Evolutionary conservation across 257 asterid genomes (phyloP).

Genomic region (Nicotiana tomentosiformis): DNA sequence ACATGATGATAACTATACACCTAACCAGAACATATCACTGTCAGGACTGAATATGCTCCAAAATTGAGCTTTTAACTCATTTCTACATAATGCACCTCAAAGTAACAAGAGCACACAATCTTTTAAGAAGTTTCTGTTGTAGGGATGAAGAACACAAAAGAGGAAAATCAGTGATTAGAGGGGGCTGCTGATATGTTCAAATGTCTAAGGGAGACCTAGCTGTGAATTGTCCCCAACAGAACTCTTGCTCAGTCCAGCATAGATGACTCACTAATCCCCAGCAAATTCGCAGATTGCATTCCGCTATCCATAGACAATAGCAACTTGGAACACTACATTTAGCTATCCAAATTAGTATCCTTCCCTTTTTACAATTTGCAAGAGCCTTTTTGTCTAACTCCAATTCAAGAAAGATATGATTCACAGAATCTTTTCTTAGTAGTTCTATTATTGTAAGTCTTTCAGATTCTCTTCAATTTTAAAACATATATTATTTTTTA

Average conservation of each 20-base stretch:
- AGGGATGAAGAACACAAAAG: not conserved
- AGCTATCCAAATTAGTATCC: not conserved
- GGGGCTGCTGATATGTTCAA: not conserved
- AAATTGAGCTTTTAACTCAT: not conserved
- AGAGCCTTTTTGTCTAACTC: not conserved
- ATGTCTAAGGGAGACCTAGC: not conserved
- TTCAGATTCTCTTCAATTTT: too few relatives aligned
- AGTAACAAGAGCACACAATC: not conserved
- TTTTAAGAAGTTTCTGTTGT: not conserved
- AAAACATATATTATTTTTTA: too few relatives aligned
- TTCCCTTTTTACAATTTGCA: not conserved
- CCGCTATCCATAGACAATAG: too few relatives aligned
- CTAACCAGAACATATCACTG: not conserved
- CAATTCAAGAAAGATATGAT: not conserved
- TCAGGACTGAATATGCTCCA: not conserved
- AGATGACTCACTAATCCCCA: not conserved
- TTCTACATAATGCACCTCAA: not conserved
- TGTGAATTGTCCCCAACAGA: not conserved
- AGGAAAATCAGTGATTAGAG: not conserved
- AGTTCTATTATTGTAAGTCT: too few relatives aligned
- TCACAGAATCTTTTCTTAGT: not conserved
- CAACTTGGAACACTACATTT: not conserved
- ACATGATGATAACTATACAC: not conserved
- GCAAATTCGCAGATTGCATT: not conserved
- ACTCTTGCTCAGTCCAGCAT: not conserved